phyloP scores from a whole-genome alignment of 1,139 yeast species.

The Yamadazyma sp. region DNA sequence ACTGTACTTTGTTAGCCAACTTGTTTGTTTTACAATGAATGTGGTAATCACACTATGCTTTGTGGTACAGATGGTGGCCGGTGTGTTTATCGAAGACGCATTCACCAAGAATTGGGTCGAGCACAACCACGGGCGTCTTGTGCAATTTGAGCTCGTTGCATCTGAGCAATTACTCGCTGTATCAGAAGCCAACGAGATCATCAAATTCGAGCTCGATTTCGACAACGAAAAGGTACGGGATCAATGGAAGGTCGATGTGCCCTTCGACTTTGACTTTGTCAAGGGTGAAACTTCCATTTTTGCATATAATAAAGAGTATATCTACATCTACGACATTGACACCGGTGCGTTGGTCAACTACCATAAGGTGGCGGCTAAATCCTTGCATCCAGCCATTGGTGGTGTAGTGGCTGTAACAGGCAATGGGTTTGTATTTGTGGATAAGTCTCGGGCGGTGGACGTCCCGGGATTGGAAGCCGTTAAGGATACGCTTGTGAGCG shows the following conservation, averaged over 20 bases:
- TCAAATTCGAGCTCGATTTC: slow-evolving; percentile 11
- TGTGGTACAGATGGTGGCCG: slow-evolving; percentile 2
- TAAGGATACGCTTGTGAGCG: slow-evolving; percentile 9
- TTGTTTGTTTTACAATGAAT: background rate
- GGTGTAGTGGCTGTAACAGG: slow-evolving; percentile 10
- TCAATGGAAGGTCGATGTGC: slow-evolving; percentile 16
- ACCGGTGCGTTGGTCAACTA: slow-evolving; percentile 10
- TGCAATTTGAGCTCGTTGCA: slow-evolving; percentile 12
- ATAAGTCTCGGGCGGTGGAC: background rate
- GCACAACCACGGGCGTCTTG: slow-evolving; percentile 13
- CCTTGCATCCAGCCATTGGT: slow-evolving; percentile 4
- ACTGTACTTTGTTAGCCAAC: too few relatives aligned
- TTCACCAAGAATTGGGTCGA: slow-evolving; percentile 31
- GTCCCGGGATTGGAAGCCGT: slow-evolving; percentile 3
- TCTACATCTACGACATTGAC: slow-evolving; percentile 9
- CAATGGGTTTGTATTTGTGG: slow-evolving; percentile 3
- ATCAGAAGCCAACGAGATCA: slow-evolving; percentile 22
- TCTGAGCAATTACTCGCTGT: slow-evolving; percentile 25
- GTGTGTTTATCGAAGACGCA: slow-evolving; percentile 37
- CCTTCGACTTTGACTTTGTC: slow-evolving; percentile 9
- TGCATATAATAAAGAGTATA: background rate
- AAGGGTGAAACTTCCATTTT: background rate
- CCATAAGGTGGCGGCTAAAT: slow-evolving; percentile 3
- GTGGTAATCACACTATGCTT: background rate
- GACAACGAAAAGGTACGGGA: background rate